Evolutionary conservation across 2,329 filamentous ascomycete species (phyloP).

Genomic region (Colletotrichum sp.): DNA sequence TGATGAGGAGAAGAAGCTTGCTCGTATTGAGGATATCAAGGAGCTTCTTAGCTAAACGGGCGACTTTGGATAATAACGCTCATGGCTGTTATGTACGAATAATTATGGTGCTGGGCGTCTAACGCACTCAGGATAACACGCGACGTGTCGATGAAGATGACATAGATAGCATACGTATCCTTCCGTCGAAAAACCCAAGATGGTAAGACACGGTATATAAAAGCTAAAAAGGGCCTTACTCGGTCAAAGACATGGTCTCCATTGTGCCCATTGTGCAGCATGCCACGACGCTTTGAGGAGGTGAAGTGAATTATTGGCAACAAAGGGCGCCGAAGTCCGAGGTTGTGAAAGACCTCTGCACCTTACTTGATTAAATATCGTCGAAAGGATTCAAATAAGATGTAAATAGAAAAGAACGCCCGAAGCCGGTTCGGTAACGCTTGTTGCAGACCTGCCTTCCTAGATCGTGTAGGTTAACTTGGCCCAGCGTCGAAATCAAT

Average conservation of each 20-base stretch:
- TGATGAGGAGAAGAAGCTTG: conserved; percentile 89
- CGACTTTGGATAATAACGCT: background rate
- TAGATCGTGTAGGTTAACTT: background rate
- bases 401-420: background rate
- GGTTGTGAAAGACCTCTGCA: background rate
- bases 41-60: conserved; percentile 73
- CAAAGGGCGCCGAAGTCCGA: background rate
- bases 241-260: background rate
- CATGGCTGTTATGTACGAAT: background rate
- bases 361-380: background rate
- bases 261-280: background rate
- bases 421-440: background rate
- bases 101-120: background rate
- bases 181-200: background rate
- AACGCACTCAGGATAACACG: background rate
- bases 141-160: background rate
- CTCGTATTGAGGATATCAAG: conserved; percentile 92
- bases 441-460: background rate
- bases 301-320: background rate
- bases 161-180: background rate
- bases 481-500: too few species aligned
- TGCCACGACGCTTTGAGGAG: background rate
- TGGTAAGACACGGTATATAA: background rate
- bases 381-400: background rate
- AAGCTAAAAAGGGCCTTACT: background rate